phyloP scores from a whole-genome alignment of 495 filamentous ascomycete genomes.

The Corynascus novoguineensis region DNA sequence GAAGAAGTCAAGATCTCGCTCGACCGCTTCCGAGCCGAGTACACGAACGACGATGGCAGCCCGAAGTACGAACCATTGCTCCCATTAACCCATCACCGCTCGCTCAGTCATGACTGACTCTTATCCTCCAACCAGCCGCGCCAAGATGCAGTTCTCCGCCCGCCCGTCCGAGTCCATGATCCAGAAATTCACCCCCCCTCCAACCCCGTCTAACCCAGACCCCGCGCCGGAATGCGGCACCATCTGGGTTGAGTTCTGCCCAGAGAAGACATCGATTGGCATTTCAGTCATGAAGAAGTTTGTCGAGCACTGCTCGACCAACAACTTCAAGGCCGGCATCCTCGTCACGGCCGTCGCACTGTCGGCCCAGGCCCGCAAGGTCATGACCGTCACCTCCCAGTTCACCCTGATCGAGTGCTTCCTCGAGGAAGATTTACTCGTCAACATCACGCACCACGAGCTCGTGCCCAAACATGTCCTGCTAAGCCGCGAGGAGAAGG shows the following conservation, averaged over 20 bases:
- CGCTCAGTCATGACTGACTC: neutral
- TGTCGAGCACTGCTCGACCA: constrained; percentile 67
- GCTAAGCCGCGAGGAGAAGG: constrained; percentile 85
- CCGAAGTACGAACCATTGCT: constrained; percentile 53
- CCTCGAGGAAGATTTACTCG: constrained; percentile 87
- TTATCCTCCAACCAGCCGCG: constrained; percentile 54
- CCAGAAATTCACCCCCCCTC: constrained; percentile 66
- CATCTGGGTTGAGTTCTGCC: constrained; percentile 88
- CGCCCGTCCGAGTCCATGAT: constrained; percentile 78
- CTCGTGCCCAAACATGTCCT: constrained; percentile 91
- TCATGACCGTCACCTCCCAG: constrained; percentile 62
- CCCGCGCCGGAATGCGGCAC: constrained; percentile 70
- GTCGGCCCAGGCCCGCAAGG: constrained; percentile 76
- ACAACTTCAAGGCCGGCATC: constrained; percentile 83
- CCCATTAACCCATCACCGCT: neutral
- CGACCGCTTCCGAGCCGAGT: constrained; percentile 64
- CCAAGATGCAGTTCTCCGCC: constrained; percentile 77
- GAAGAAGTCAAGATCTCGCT: constrained; percentile 81
- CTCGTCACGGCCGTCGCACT: constrained; percentile 77
- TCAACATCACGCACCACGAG: constrained; percentile 98
- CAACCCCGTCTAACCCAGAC: constrained; percentile 57
- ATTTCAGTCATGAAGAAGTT: constrained; percentile 88
- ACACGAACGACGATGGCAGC: constrained; percentile 60
- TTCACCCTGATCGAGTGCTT: constrained; percentile 85
- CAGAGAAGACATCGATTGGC: constrained; percentile 64